Evolutionary conservation across 257 asterid species (phyloP), one percentile per base, ranked within the genome.

Genomic region (Salvia rosmarinus): DNA sequence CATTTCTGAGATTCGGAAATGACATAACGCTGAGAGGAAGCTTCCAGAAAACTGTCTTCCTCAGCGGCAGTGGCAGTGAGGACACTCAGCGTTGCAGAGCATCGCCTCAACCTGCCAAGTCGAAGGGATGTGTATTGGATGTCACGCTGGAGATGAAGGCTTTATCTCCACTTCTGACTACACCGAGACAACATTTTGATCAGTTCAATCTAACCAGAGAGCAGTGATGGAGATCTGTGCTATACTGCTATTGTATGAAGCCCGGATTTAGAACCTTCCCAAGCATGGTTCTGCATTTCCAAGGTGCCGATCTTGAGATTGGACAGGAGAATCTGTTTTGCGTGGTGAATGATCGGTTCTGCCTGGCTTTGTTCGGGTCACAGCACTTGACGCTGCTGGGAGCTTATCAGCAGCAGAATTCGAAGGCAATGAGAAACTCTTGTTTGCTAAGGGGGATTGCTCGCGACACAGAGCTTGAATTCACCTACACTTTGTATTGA

Each of bases 331-430:
- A 42, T n/a, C 6, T 66, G 78, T 74, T 74, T 32, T 62, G 23
- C 32, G 32, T 40, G 6, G 7, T 7, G 5, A 16, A 8, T 9
- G 54, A 74, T 20, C 34, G 39, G 0, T 63, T 73, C 50, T 73
- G 60, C 14, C 49, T 54, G 37, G 59, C 67, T 4, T 9, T 73
- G 39, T 39, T 64, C 21, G 40, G 58, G 66, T 11, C 9, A 8
- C 10, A 10, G 16, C 2, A 8, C 3, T 14, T 28, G 23, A 63
- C 66, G 2, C n/a, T 1, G 46, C 43, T 73, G n/a, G 72, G 67
- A n/a, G 78, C 58, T 28, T 73, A 52, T 52, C 73, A 74, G 35
- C 71, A 64, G 16, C 68, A 74, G 42, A 42, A 73, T 28, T 35
- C 52, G 46, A 64, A 67, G 66, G 23, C 16, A 28, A 54, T 55